phyloP scores from a whole-genome alignment of 1,139 yeast species.

The Hyphopichia khmerensis region DNA sequence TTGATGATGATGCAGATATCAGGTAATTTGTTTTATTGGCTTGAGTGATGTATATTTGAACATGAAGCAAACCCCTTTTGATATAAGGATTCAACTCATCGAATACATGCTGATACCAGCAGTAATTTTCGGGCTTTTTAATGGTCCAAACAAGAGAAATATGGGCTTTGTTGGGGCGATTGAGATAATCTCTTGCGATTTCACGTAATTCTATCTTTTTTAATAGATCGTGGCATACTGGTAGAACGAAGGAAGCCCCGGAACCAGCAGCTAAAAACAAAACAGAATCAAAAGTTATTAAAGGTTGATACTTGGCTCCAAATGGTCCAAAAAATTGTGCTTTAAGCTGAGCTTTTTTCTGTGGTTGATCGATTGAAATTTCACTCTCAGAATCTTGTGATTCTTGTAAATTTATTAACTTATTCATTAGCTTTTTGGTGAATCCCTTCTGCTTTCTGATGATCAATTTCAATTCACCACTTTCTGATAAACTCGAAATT shows the following conservation, averaged over 20 bases:
- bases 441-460: constrained; percentile 45
- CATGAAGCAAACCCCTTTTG: constrained; percentile 20
- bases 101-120: constrained; percentile 39
- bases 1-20: background rate
- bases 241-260: constrained; percentile 48
- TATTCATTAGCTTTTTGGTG: constrained; percentile 35
- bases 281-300: constrained; percentile 40
- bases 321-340: constrained; percentile 44
- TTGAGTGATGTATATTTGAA: constrained; percentile 25
- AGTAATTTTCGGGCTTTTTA: constrained; percentile 20
- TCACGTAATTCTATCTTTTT: constrained; percentile 22
- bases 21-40: background rate
- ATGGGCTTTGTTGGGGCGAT: constrained; percentile 28
- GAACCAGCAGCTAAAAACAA: constrained; percentile 45
- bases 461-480: constrained; percentile 39
- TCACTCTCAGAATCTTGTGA: constrained; percentile 10
- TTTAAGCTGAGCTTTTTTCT: constrained; percentile 21
- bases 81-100: constrained; percentile 25
- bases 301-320: constrained; percentile 43
- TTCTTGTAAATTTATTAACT: constrained; percentile 18
- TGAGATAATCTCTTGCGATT: constrained; percentile 25
- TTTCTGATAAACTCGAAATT: constrained; percentile 36
- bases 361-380: background rate
- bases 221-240: constrained; percentile 42
- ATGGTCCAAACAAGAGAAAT: constrained; percentile 39